Conservation (phyloP, 495 filamentous ascomycete genomes). For the Tricharina praecox region DNA sequence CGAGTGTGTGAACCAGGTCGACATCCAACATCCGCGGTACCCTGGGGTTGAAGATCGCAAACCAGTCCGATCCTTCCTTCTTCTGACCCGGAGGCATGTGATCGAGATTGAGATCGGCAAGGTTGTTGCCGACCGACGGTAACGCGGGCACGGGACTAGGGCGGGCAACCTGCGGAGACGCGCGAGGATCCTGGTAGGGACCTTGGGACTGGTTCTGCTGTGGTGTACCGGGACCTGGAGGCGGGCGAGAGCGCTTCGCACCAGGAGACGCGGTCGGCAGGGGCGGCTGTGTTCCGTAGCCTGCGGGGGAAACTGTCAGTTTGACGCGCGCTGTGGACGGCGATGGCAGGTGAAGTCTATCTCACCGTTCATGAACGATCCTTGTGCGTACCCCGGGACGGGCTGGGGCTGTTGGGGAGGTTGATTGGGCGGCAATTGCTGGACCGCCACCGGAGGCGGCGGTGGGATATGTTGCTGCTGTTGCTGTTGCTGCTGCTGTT, state of each 20-base stretch:
- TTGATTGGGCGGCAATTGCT: slow-evolving; percentile 21
- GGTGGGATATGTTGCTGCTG: slow-evolving; percentile 30
- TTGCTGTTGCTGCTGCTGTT: slow-evolving; percentile 40
- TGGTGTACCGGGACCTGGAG: slow-evolving; percentile 68
- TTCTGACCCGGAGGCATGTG: slow-evolving; percentile 66
- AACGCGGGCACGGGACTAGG: slow-evolving; percentile 50
- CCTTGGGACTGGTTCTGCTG: slow-evolving; percentile 62
- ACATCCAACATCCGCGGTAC: slow-evolving; percentile 73
- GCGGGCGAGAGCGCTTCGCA: slow-evolving; percentile 41
- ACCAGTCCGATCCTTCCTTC: slow-evolving; percentile 72
- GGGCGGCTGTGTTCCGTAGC: slow-evolving; percentile 54
- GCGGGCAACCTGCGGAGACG: slow-evolving; percentile 72
- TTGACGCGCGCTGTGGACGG: too few relatives aligned
- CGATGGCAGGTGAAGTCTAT: background rate
- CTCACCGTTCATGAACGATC: slow-evolving; percentile 46
- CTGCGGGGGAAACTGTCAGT: slow-evolving; percentile 26
- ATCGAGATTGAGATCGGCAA: slow-evolving; percentile 77
- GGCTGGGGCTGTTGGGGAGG: slow-evolving; percentile 34
- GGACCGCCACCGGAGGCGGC: slow-evolving; percentile 34
- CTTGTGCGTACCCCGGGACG: slow-evolving; percentile 32
- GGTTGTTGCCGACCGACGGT: slow-evolving; percentile 53
- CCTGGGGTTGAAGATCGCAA: slow-evolving; percentile 73
- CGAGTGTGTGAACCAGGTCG: slow-evolving; percentile 69
- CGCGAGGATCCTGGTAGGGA: slow-evolving; percentile 63
- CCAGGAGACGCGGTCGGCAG: slow-evolving; percentile 77